Percentiles rank a stretch among this genome's conserved stretches.
Evolutionary conservation across 1,139 yeast genomes (phyloP).

Genomic region (Entelexis paramagnoliae): DNA sequence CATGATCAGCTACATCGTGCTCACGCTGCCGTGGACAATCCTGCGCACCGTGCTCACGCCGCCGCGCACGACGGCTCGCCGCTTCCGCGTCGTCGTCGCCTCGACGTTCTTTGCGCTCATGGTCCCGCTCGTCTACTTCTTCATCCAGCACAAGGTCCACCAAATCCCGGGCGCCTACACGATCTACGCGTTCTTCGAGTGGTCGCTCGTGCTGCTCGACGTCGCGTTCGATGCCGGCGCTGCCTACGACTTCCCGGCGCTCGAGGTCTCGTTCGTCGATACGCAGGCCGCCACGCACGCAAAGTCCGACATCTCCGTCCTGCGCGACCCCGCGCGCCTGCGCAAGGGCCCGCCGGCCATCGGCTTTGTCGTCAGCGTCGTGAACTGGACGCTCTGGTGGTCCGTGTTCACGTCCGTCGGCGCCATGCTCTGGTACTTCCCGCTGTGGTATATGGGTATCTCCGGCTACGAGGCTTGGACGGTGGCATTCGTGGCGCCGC

Average conservation of each 20-base stretch:
- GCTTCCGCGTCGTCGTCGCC: constrained; percentile 47
- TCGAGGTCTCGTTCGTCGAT: constrained; percentile 42
- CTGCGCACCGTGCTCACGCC: constrained; percentile 49
- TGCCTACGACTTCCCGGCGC: constrained; percentile 51
- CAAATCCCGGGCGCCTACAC: constrained; percentile 90
- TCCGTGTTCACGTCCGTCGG: constrained; percentile 69
- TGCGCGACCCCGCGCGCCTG: constrained; percentile 18
- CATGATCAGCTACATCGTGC: constrained; percentile 79
- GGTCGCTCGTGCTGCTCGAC: constrained; percentile 78
- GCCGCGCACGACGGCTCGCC: constrained; percentile 39
- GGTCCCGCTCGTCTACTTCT: constrained; percentile 77
- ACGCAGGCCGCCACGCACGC: constrained; percentile 26
- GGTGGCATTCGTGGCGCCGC: constrained; percentile 36
- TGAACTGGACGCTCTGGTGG: constrained; percentile 59
- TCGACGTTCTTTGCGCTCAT: constrained; percentile 56
- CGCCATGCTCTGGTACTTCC: constrained; percentile 90
- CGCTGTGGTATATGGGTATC: constrained; percentile 95
- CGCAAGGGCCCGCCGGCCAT: constrained; percentile 22
- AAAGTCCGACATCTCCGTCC: constrained; percentile 10
- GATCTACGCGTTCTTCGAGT: constrained; percentile 84
- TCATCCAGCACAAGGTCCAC: constrained; percentile 86
- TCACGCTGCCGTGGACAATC: constrained; percentile 87
- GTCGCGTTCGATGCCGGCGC: constrained; percentile 78
- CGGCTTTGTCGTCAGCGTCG: constrained; percentile 29
- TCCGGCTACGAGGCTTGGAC: constrained; percentile 77